Evolutionary conservation across 1,284 basidiomycete genomes (phyloP).

Genomic region (Ceratobasidium sp.): DNA sequence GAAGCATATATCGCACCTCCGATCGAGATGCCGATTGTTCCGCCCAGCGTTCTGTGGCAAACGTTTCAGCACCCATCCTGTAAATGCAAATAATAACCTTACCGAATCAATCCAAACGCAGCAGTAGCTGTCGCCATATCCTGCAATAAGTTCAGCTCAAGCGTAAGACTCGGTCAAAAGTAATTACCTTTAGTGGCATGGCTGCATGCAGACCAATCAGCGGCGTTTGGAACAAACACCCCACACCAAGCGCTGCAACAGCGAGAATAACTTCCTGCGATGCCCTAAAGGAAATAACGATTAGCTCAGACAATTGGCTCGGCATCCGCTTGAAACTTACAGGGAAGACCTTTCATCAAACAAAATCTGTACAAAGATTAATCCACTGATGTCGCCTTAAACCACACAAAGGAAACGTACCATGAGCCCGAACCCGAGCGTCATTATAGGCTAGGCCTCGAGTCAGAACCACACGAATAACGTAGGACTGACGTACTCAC

Average conservation of each 20-base stretch:
- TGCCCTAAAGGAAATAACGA: slow-evolving; percentile 31
- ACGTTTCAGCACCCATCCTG: background rate
- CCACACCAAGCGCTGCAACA: slow-evolving; percentile 41
- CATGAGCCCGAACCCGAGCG: slow-evolving; percentile 46
- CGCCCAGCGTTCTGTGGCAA: slow-evolving; percentile 43
- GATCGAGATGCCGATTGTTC: slow-evolving; percentile 47
- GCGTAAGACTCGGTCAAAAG: background rate
- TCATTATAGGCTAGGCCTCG: slow-evolving; percentile 39
- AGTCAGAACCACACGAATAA: background rate
- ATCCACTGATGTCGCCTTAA: background rate
- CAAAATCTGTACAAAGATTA: slow-evolving; percentile 4
- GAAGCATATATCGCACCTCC: slow-evolving; percentile 46
- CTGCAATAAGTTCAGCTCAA: background rate
- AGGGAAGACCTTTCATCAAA: slow-evolving; percentile 27
- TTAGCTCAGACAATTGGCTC: background rate
- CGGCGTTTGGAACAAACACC: slow-evolving; percentile 42
- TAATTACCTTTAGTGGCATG: slow-evolving; percentile 45
- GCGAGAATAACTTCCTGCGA: slow-evolving; percentile 39
- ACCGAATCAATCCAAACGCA: slow-evolving; percentile 45
- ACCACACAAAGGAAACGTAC: background rate
- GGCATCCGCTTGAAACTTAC: no score
- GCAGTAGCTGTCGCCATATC: slow-evolving; percentile 47
- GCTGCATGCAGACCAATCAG: slow-evolving; percentile 45
- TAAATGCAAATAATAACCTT: background rate
- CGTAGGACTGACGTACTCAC: slow-evolving; percentile 4